Evolutionary conservation across 208 protist genomes (phyloP), one percentile per base, ranked within the genome.

Genomic region (Acanthamoeba quina): DNA sequence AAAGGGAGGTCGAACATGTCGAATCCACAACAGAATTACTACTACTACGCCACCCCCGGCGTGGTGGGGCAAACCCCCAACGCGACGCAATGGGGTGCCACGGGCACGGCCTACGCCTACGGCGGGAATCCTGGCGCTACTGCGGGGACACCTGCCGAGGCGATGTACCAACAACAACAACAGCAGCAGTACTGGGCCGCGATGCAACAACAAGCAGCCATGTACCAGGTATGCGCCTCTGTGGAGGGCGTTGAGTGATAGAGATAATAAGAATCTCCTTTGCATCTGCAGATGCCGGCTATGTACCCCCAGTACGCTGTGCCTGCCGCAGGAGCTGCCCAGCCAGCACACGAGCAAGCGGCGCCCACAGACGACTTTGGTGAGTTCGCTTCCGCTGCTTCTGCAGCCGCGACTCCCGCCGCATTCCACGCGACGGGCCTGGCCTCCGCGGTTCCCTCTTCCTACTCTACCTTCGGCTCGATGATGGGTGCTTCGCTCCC

Each of bases 131-230:
- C 64, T 37, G 24, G 58, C 6, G 64, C 64, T 68, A 29, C 24
- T 82, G 72, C 72, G 10, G 44, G 34, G 5, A 26, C 29, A n/a
- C 41, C 72, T 17, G 72, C 72, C 72, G 72, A 44, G 68, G 68
- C 72, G 17, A 82, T 82, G 37, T 82, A 82, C 24, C n/a, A n/a
- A n/a, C n/a, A n/a, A n/a, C 64, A 72, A 15, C 72, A 82, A 10
- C 72, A 70, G 29, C 62, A 66, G 15, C 60, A 72, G 72, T 82
- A 82, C 44, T 82, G 72, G 72, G 41, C 72, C 13, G 44, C 72
- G 17, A 82, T 82, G 72, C 72, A 34, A 19, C 58, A 72, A 5
- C 64, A 72, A 29, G 64, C 64, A 21, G 64, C 64, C 11, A 72
- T 72, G 64, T 72, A 72, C 17, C 64, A 72, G 64, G 64, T 72